Base-by-base conservation (phyloP, 208 protist species). In the Leishmania braziliensis region DNA sequence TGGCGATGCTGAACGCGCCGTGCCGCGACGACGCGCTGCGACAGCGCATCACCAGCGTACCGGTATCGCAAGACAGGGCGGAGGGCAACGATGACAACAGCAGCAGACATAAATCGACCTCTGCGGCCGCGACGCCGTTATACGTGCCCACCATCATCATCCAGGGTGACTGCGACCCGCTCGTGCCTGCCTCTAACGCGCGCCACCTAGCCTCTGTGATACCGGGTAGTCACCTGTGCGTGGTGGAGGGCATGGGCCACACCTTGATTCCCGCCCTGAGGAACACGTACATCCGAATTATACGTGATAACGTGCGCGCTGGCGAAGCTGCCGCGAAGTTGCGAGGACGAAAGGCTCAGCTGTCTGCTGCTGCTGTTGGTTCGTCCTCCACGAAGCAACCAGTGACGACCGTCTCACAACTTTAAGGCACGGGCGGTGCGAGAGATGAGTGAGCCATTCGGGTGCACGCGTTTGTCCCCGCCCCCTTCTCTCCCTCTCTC, bases 131-230 rank as follows among this genome's bases (percentile, higher is more conserved):
- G 2, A 12, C 39, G 0, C 84, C 66, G 8, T 70, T 78, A 26
- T 87, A 90, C 82, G 79, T 95, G n/a, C 92, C 93, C 14, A 93
- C 90, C 33, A 56, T 94, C n/a, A 83, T 97, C 26, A 68, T 95
- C 9, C 91, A 97, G 10, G 93, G 93, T n/a, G 90, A 87, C 29
- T 58, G 75, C 43, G 93, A 97, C 74, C 46, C 71, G 3, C 78
- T 97, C 51, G 89, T 88, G 53, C 92, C 91, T 3, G 62, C 77
- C n/a, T 58, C 56, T 6, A 95, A 95, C 72, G 92, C 84, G 26
- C 50, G 79, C 23, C 74, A 90, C 77, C 81, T 95, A 6, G 79
- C 82, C n/a, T 46, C 86, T 9, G 48, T 82, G 23, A 91, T 95
- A 74, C 83, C 82, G 0, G 86, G 85, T 0, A 91, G 91, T 48